A percentile compares a stretch with the other conserved stretches of the same genome.
Evolutionary conservation across 179 eudicot genomes (phyloP).

Genomic region (Vitellaria paradoxa): DNA sequence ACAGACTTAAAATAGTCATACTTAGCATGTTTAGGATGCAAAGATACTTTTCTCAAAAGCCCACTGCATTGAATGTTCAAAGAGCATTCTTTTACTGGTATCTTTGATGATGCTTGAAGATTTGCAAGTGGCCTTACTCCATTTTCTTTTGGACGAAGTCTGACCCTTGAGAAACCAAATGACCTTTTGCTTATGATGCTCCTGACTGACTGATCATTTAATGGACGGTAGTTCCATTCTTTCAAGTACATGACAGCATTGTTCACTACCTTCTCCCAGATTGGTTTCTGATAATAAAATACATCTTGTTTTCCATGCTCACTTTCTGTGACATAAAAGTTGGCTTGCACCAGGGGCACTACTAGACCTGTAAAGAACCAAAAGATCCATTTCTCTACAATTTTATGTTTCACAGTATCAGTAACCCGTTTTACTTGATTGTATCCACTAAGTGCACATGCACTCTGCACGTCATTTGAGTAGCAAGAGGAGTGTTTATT

Average conservation of each 20-base stretch:
- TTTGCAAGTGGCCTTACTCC: slow-evolving; percentile 78
- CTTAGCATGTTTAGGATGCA: slow-evolving; percentile 12
- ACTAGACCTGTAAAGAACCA: slow-evolving; percentile 72
- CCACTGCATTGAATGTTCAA: slow-evolving; percentile 15
- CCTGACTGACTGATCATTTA: slow-evolving; percentile 37
- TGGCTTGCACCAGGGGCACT: slow-evolving; percentile 67
- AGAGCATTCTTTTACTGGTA: slow-evolving; percentile 21
- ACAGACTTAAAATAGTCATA: slow-evolving; percentile 49
- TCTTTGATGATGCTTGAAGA: slow-evolving; percentile 62
- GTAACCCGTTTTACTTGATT: slow-evolving; percentile 12
- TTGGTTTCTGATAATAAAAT: slow-evolving; percentile 55
- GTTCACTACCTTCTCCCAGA: slow-evolving; percentile 57
- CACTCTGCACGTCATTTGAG: slow-evolving; percentile 19
- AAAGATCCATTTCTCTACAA: slow-evolving; percentile 69
- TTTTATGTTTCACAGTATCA: slow-evolving; percentile 32
- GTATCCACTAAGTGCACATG: neutral
- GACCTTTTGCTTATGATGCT: slow-evolving; percentile 46
- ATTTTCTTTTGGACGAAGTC: slow-evolving; percentile 72
- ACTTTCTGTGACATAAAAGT: slow-evolving; percentile 89
- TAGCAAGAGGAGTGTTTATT: slow-evolving; percentile 32
- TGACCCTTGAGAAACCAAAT: slow-evolving; percentile 85
- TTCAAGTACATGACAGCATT: slow-evolving; percentile 29
- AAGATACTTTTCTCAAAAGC: slow-evolving; percentile 13
- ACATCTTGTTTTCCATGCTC: slow-evolving; percentile 75
- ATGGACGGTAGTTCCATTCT: slow-evolving; percentile 40